These are phyloP conservation scores for Fusarium sp. DNA, from an alignment of 2,329 filamentous ascomycete genomes.

Conservation along the genomic window DNA sequence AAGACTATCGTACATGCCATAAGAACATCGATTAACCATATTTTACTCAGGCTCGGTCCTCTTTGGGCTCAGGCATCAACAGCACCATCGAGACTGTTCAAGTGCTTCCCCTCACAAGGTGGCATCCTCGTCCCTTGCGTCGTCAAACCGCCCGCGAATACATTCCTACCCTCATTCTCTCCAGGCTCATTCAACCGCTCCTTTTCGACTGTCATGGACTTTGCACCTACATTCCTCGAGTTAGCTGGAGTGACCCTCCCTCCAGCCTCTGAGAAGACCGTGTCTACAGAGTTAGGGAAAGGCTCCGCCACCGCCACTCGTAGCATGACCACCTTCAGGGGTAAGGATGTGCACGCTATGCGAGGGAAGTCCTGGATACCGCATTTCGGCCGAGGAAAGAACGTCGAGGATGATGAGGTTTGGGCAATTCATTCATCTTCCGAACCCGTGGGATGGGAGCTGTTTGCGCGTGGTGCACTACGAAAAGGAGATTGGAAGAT, in stretches of 20 bases:
- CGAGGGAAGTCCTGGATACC: slow-evolving; percentile 50
- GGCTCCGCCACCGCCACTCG: neutral
- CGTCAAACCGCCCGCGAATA: slow-evolving; percentile 42
- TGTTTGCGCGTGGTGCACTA: slow-evolving; percentile 47
- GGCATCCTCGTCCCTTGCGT: slow-evolving; percentile 61
- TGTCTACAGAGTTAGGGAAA: neutral
- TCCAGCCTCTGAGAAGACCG: neutral
- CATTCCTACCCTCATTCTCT: neutral
- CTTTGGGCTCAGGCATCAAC: slow-evolving; percentile 46
- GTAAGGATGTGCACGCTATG: slow-evolving; percentile 58
- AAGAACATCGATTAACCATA: neutral
- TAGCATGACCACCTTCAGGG: slow-evolving; percentile 45
- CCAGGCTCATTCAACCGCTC: neutral
- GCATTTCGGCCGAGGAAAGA: neutral
- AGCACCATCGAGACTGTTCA: slow-evolving; percentile 49
- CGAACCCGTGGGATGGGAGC: slow-evolving; percentile 31
- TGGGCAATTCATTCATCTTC: neutral
- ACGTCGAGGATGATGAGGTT: neutral
- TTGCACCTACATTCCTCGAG: neutral
- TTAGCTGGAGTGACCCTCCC: neutral
- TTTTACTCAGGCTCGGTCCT: neutral
- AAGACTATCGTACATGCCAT: neutral
- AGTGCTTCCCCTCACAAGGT: slow-evolving; percentile 54
- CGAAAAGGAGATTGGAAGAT: slow-evolving; percentile 49
- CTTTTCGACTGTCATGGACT: neutral